Percentiles rank a stretch among this genome's conserved stretches.
These are phyloP conservation scores for Citrus medica DNA, from an alignment of 345 rosid species.

Conservation along the genomic window DNA sequence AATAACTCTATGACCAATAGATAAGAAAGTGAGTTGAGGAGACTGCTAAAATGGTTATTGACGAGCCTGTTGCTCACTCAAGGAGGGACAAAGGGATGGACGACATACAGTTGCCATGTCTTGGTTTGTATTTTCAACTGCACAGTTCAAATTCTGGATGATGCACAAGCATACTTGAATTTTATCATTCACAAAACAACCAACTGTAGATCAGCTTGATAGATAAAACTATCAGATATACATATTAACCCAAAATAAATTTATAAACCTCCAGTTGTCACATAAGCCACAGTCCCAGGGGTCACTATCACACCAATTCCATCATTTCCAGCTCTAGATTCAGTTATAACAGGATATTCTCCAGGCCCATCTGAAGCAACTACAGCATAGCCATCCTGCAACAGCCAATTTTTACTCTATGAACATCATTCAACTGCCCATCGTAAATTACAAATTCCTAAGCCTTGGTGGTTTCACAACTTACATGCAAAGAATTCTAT, in stretches of 20 bases:
- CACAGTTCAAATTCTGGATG: neutral
- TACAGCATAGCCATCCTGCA: constrained; percentile 96
- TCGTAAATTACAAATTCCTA: neutral
- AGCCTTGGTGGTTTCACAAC: neutral
- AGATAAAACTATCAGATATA: neutral
- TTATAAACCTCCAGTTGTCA: constrained; percentile 87
- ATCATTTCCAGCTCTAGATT: constrained; percentile 97
- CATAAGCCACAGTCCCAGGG: constrained; percentile 95
- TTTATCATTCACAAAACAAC: neutral
- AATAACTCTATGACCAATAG: neutral
- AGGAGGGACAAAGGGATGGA: neutral
- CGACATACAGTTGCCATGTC: neutral
- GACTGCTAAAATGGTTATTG: neutral
- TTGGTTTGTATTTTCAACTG: neutral
- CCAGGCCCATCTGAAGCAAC: constrained; percentile 95
- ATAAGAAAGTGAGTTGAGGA: neutral
- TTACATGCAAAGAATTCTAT: neutral
- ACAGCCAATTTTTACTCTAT: neutral
- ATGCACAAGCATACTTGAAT: neutral
- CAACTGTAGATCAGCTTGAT: neutral
- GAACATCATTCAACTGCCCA: neutral
- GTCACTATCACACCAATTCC: constrained; percentile 73
- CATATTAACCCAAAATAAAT: neutral
- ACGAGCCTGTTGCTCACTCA: neutral
- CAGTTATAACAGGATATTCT: constrained; percentile 77